phyloP scores from a whole-genome alignment of 495 filamentous ascomycete species.

The Terfezia claveryi region DNA sequence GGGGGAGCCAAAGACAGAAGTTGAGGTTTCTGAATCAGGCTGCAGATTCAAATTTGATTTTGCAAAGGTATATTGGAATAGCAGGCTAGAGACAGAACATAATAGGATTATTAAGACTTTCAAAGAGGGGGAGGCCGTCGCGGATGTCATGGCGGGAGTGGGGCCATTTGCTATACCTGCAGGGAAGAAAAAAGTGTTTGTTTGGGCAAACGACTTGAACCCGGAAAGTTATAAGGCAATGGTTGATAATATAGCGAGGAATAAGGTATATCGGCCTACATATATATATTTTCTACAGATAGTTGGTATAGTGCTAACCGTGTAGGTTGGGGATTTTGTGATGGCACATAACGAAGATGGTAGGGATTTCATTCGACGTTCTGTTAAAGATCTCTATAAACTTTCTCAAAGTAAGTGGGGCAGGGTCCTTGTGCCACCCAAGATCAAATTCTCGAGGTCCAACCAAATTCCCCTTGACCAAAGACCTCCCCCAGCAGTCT shows the following conservation, averaged over 20 bases:
- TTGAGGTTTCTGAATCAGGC: constrained; percentile 42
- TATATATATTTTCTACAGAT: no score
- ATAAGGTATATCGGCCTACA: constrained; percentile 36
- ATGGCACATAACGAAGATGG: constrained; percentile 62
- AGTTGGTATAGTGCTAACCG: constrained; percentile 1
- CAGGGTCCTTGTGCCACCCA: constrained; percentile 20
- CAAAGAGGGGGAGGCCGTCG: constrained; percentile 63
- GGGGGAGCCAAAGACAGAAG: constrained; percentile 56
- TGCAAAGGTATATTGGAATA: constrained; percentile 94
- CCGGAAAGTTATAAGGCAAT: constrained; percentile 62
- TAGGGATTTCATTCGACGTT: constrained; percentile 48
- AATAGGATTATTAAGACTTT: constrained; percentile 57
- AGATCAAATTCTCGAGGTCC: constrained; percentile 8
- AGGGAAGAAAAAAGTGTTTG: constrained; percentile 71
- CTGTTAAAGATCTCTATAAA: constrained; percentile 38
- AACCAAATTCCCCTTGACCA: constrained; percentile 10
- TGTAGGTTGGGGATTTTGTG: constrained; percentile 50
- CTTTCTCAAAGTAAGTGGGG: constrained; percentile 27
- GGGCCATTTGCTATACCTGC: constrained; percentile 89
- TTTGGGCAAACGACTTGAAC: constrained; percentile 95
- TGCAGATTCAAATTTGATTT: constrained; percentile 53
- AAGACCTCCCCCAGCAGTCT: constrained; percentile 23
- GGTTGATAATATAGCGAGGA: constrained; percentile 41
- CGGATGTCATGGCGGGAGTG: constrained; percentile 94
- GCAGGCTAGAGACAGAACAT: constrained; percentile 70